A percentile compares a stretch with the other conserved stretches of the same genome.
These are phyloP conservation scores for Teunomyces cretensis DNA, from an alignment of 805 yeast genomes.

Conservation along the genomic window DNA sequence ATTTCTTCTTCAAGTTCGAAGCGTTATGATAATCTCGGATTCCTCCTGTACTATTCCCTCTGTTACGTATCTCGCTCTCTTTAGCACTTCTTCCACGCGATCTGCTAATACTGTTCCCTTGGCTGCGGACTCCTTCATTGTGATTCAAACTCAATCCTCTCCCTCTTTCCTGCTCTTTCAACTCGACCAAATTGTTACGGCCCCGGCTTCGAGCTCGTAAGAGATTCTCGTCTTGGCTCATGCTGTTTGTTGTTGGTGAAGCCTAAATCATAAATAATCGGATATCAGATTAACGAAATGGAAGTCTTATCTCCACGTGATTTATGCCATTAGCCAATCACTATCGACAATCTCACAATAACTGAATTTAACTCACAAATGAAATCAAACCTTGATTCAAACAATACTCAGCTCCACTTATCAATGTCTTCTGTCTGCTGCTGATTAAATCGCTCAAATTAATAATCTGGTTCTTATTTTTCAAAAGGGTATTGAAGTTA, in stretches of 20 bases:
- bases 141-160: background rate
- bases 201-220: background rate
- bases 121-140: background rate
- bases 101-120: background rate
- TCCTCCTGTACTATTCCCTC: background rate
- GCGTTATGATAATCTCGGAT: background rate
- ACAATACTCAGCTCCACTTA: constrained; percentile 46
- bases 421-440: constrained; percentile 39
- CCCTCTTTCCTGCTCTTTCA: background rate
- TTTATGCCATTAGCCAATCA: background rate
- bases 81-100: background rate
- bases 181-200: background rate
- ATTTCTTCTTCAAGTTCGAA: background rate
- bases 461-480: constrained; percentile 38
- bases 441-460: constrained; percentile 44
- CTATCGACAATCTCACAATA: background rate
- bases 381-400: constrained; percentile 31
- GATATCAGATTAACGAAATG: background rate
- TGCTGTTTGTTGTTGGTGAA: background rate
- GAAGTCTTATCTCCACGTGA: background rate
- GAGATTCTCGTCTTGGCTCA: background rate
- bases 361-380: constrained; percentile 16
- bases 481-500: constrained; percentile 24
- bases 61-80: background rate
- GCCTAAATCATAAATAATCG: background rate